A percentile compares a stretch with the other conserved stretches of the same genome.
Evolutionary conservation across 257 asterid species (phyloP).

Genomic region (Lavandula angustifolia): DNA sequence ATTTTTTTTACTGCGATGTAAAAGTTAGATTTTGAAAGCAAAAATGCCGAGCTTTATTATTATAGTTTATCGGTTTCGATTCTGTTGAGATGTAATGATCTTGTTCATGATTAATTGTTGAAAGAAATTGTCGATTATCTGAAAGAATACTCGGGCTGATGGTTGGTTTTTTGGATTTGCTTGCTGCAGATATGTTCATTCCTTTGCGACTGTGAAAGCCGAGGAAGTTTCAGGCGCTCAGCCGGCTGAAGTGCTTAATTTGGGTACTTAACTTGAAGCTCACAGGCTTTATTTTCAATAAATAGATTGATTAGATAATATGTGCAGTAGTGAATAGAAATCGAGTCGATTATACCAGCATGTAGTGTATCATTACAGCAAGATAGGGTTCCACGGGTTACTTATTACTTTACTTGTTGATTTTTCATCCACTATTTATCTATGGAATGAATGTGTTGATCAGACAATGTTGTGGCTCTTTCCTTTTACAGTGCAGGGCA

Average conservation of each 20-base stretch:
- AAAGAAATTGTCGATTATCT: neutral
- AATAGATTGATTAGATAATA: neutral
- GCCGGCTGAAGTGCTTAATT: slow-evolving; percentile 90
- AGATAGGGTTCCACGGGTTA: neutral
- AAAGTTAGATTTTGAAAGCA: neutral
- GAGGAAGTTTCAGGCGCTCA: slow-evolving; percentile 78
- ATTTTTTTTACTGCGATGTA: no score
- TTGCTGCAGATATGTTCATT: slow-evolving; percentile 55
- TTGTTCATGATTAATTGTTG: neutral
- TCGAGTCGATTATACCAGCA: neutral
- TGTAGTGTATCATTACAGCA: neutral
- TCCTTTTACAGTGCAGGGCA: slow-evolving; percentile 72
- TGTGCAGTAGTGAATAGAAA: neutral
- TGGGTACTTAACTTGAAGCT: slow-evolving; percentile 50
- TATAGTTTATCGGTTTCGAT: no score
- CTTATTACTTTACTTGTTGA: neutral
- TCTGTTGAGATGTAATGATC: neutral
- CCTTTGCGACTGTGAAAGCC: slow-evolving; percentile 71
- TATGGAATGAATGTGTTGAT: neutral
- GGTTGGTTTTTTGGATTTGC: neutral
- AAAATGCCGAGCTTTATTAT: neutral
- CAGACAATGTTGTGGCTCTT: slow-evolving; percentile 14
- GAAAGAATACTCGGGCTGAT: neutral
- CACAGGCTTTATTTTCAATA: neutral
- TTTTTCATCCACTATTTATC: neutral